A percentile compares a stretch with the other conserved stretches of the same genome.
Conservation (phyloP, 2,329 filamentous ascomycete species). For the Nemania diffusa region DNA sequence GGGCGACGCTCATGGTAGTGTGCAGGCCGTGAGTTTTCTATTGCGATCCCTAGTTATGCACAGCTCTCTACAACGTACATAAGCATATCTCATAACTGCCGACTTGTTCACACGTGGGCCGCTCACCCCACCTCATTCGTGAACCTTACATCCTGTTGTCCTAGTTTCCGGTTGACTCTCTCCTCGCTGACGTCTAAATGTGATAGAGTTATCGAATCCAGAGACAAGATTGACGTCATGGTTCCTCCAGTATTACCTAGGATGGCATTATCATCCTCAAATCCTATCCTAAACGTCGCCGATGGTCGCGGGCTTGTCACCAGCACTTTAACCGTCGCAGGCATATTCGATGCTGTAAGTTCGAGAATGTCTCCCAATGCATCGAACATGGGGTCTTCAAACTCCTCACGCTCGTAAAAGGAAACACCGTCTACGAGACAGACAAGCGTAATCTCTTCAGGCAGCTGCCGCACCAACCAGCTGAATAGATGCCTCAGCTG, state of each 20-base stretch:
- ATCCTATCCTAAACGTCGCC: conserved; percentile 3
- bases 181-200: conserved; percentile 8
- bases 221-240: neutral
- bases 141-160: neutral
- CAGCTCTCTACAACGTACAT: neutral
- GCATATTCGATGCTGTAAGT: neutral
- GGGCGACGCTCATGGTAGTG: neutral
- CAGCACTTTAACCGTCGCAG: conserved; percentile 6
- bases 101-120: neutral
- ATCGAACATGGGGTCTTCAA: conserved; percentile 20
- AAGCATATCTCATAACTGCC: neutral
- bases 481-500: conserved; percentile 11
- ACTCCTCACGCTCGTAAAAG: conserved; percentile 20
- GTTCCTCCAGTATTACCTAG: neutral
- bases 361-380: conserved; percentile 9
- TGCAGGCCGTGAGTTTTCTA: neutral
- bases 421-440: neutral
- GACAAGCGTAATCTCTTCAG: conserved; percentile 13
- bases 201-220: conserved; percentile 5
- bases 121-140: neutral
- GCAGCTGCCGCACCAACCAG: neutral
- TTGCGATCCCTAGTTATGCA: neutral
- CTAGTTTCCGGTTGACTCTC: neutral
- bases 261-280: conserved; percentile 2
- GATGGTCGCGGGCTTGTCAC: conserved; percentile 14